A percentile compares a stretch with the other conserved stretches of the same genome.
phyloP scores from a whole-genome alignment of 805 yeast species.

The Metschnikowia hibisci region DNA sequence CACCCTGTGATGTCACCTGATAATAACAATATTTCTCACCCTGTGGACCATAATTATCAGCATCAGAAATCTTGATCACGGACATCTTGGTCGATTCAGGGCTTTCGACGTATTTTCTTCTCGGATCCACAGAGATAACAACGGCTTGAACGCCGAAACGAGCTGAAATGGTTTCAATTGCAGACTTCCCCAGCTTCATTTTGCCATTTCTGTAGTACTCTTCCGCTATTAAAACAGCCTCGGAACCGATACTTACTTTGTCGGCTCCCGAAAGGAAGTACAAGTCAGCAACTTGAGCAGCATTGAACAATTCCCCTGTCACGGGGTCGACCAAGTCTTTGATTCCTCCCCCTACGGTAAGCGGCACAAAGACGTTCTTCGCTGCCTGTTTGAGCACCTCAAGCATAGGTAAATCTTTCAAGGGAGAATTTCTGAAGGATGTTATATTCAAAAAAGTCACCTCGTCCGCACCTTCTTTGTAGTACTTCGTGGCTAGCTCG shows the following conservation, averaged over 20 bases:
- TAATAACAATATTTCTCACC: constrained; percentile 90
- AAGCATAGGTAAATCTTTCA: constrained; percentile 92
- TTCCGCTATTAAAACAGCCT: constrained; percentile 92
- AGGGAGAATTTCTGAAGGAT: constrained; percentile 90
- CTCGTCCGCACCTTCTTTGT: constrained; percentile 95
- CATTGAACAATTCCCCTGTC: constrained; percentile 68
- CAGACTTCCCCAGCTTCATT: constrained; percentile 66
- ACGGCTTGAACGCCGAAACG: constrained; percentile 97
- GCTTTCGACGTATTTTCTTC: constrained; percentile 66
- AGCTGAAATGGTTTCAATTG: constrained; percentile 88
- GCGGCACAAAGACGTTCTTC: constrained; percentile 88
- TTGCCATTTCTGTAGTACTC: constrained; percentile 59
- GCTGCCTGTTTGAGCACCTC: constrained; percentile 82
- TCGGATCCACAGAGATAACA: constrained; percentile 97
- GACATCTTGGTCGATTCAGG: constrained; percentile 62
- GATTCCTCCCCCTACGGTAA: constrained; percentile 98
- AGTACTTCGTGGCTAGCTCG: constrained; percentile 85
- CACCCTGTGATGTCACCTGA: constrained; percentile 95
- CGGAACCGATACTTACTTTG: constrained; percentile 96
- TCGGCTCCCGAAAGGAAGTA: constrained; percentile 98
- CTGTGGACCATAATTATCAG: constrained; percentile 63
- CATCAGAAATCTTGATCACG: constrained; percentile 55
- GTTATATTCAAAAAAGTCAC: constrained; percentile 93
- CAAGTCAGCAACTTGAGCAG: constrained; percentile 83
- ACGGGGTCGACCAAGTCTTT: constrained; percentile 85